Evolutionary conservation across 2,329 filamentous ascomycete species (phyloP), one percentile per base, ranked within the genome.

Genomic region (Cytospora paraplurivora): DNA sequence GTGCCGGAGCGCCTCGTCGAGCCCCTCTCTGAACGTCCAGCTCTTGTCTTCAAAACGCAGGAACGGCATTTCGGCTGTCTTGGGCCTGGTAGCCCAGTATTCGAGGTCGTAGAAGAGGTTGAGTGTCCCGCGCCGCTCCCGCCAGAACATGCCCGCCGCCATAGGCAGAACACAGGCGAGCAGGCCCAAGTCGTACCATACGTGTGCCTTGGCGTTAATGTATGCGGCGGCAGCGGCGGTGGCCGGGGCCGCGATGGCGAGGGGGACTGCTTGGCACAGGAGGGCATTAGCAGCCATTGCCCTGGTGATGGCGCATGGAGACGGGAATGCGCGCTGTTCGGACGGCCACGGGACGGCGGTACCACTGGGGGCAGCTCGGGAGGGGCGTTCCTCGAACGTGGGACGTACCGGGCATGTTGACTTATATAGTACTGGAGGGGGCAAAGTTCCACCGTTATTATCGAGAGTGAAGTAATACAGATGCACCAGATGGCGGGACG

Each of bases 51-150:
- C 82, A 71, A 89, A 93, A 56, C 89, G 82, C 55, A 95, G 75
- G 65, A 90, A 87, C 1, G 79, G 72, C 33, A 80, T 78, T 66
- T 85, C 78, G n/a, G 84, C 80, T 3, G 82, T 79, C 4, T 78
- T 77, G 33, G 77, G 71, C 44, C 75, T 76, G 5, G 79, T 79
- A 1, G 91, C 92, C 60, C 83, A 78, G 49, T 82, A 76, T 74
- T 97, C 92, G 62, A 96, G 82, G 13, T 78, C 71, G 75, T 96
- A 96, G 76, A 95, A 96, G 57, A 86, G 76, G 71, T 87, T 94
- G 64, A 91, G 73, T 35, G 82, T 83, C 69, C 90, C 89, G 27
- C 76, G 77, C 59, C 79, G 80, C 70, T 87, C 80, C 67, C 82
- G 80, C 65, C 79, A 73, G 10, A 74, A 71, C 53, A 80, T 73